Percentiles rank a stretch among this genome's conserved stretches.
phyloP scores from a whole-genome alignment of 352 stramenopile species.

The Pythium dissimile region DNA sequence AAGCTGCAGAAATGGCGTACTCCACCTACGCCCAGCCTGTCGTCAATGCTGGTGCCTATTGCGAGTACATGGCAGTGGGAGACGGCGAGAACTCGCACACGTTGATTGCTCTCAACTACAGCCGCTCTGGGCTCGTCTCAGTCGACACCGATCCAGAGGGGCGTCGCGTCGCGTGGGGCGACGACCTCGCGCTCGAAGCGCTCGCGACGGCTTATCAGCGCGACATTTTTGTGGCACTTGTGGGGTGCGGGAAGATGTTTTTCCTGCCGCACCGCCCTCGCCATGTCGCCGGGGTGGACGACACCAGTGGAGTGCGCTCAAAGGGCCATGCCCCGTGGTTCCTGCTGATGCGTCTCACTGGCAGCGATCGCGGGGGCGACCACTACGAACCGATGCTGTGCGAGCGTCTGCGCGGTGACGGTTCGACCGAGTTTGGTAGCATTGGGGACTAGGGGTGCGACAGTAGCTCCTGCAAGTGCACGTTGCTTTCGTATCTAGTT shows the following conservation, averaged over 20 bases:
- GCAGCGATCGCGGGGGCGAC: conserved; percentile 78
- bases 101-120: conserved; percentile 82
- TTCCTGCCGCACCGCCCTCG: conserved; percentile 81
- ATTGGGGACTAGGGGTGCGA: conserved; percentile 61
- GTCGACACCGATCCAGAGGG: conserved; percentile 80
- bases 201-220: conserved; percentile 84
- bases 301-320: conserved; percentile 43
- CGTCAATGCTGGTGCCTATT: conserved; percentile 75
- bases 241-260: conserved; percentile 87
- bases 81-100: conserved; percentile 74
- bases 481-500: conserved; percentile 5
- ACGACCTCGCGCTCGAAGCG: conserved; percentile 83
- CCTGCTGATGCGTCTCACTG: conserved; percentile 83
- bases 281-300: conserved; percentile 31
- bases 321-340: conserved; percentile 86
- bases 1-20: conserved; percentile 79
- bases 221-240: conserved; percentile 86
- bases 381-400: conserved; percentile 89
- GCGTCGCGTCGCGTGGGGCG: conserved; percentile 79
- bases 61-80: conserved; percentile 83
- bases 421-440: conserved; percentile 76
- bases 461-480: not conserved
- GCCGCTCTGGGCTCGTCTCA: conserved; percentile 65
- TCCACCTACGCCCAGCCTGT: conserved; percentile 65
- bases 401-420: conserved; percentile 76